Evolutionary conservation across 768 basidiomycete species (phyloP).

Genomic region (Mrakia frigida): DNA sequence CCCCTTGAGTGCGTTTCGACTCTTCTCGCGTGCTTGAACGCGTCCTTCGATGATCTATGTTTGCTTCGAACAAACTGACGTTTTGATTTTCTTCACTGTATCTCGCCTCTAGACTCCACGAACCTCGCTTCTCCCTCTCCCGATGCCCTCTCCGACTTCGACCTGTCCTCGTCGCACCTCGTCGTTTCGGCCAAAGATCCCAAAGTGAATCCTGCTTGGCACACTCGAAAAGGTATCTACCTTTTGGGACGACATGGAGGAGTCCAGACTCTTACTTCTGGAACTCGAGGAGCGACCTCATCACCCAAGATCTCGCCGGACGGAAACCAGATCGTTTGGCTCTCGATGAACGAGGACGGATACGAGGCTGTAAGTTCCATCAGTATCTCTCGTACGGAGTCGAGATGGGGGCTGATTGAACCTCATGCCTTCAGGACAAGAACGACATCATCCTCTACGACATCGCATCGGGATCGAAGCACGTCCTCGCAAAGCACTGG

Average conservation of each 20-base stretch:
- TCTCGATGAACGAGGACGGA: constrained; percentile 79
- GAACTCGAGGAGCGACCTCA: constrained; percentile 75
- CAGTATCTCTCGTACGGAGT: too few relatives aligned
- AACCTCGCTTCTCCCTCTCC: constrained; percentile 72
- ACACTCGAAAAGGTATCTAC: constrained; percentile 80
- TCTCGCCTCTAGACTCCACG: constrained; percentile 48
- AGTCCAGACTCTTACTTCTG: constrained; percentile 61
- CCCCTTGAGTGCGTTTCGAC: background rate
- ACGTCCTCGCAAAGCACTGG: constrained; percentile 74
- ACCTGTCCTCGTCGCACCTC: constrained; percentile 62
- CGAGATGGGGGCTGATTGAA: background rate
- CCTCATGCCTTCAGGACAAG: constrained; percentile 38
- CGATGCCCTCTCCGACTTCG: constrained; percentile 75
- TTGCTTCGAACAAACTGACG: background rate
- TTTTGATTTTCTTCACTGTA: background rate
- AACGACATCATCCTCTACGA: constrained; percentile 67
- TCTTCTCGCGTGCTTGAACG: background rate
- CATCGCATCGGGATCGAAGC: constrained; percentile 59
- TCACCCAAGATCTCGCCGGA: constrained; percentile 63
- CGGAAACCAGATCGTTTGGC: constrained; percentile 75
- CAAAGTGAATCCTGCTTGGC: constrained; percentile 65
- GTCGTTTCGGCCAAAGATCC: constrained; percentile 85
- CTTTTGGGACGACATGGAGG: constrained; percentile 29
- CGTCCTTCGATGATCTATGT: background rate
- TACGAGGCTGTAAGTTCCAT: constrained; percentile 56